phyloP scores from a whole-genome alignment of 106 monocot genomes.

The Vanilla planifolia region DNA sequence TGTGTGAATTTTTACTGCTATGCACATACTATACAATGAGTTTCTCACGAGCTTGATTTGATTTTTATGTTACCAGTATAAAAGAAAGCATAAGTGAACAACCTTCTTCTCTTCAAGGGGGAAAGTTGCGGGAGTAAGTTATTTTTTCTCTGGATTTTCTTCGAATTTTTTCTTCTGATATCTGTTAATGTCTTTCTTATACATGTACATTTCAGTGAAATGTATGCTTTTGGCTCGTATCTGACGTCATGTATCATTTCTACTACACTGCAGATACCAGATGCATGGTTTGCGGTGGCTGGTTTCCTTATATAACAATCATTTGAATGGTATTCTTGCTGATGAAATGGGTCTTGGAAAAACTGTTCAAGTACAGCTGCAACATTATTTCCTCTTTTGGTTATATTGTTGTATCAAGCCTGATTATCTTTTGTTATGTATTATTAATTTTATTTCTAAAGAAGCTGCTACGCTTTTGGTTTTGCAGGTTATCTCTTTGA shows the following conservation, averaged over 20 bases:
- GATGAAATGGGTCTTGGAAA: slow-evolving; percentile 99
- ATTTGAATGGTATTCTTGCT: slow-evolving; percentile 97
- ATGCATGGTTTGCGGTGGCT: slow-evolving; percentile 97
- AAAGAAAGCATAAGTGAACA: slow-evolving; percentile 87
- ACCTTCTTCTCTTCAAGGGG: slow-evolving; percentile 72
- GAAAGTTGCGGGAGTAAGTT: slow-evolving; percentile 93
- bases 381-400: slow-evolving; percentile 2
- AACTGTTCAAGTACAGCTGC: slow-evolving; percentile 81
- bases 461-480: neutral
- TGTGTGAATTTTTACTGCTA: neutral
- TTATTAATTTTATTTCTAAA: neutral
- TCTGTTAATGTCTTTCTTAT: too few species aligned
- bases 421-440: too few species aligned
- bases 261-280: slow-evolving; percentile 63
- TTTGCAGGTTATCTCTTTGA: slow-evolving; percentile 87
- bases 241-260: neutral
- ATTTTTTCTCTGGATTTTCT: neutral
- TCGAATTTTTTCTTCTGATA: neutral
- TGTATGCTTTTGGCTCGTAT: neutral
- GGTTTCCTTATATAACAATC: slow-evolving; percentile 96
- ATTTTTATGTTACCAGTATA: slow-evolving; percentile 45
- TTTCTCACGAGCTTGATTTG: neutral
- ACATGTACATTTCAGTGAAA: too few species aligned
- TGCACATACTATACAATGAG: neutral
- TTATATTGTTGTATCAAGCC: slow-evolving; percentile 1